Conservation (phyloP, 768 basidiomycete species). For the Lactarius tabidus region DNA sequence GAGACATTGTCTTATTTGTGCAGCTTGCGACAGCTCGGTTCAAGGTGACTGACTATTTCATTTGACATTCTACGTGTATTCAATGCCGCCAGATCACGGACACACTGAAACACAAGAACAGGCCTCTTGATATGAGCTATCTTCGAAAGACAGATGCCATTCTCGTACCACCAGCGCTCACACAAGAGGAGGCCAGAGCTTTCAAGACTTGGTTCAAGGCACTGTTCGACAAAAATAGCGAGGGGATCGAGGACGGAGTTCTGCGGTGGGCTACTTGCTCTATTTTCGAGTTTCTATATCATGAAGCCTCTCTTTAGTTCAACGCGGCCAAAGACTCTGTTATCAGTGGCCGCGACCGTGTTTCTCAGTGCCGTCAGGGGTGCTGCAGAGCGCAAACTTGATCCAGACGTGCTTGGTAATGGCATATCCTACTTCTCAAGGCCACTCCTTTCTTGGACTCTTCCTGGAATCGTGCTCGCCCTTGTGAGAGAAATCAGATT, state of each 20-base stretch:
- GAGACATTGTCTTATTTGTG: slow-evolving; percentile 72
- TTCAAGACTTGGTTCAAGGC: slow-evolving; percentile 65
- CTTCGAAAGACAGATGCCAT: slow-evolving; percentile 47
- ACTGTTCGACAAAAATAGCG: slow-evolving; percentile 68
- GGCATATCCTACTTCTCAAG: slow-evolving; percentile 76
- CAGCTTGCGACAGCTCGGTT: slow-evolving; percentile 65
- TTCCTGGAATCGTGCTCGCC: slow-evolving; percentile 65
- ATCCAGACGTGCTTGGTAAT: slow-evolving; percentile 63
- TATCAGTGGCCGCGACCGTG: slow-evolving; percentile 63
- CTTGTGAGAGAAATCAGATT: slow-evolving; percentile 55
- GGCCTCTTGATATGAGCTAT: slow-evolving; percentile 47
- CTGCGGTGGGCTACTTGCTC: slow-evolving; percentile 29
- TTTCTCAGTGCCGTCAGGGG: slow-evolving; percentile 58
- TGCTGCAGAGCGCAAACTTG: slow-evolving; percentile 50
- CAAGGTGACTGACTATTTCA: slow-evolving; percentile 40
- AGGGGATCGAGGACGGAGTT: slow-evolving; percentile 81
- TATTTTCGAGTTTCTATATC: neutral
- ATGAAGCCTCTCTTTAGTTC: slow-evolving; percentile 40
- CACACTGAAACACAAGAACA: slow-evolving; percentile 44
- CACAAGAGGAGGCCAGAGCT: slow-evolving; percentile 36
- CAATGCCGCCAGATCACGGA: slow-evolving; percentile 43
- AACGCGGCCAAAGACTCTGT: slow-evolving; percentile 62
- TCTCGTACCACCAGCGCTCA: slow-evolving; percentile 39
- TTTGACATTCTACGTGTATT: neutral
- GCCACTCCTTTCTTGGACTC: slow-evolving; percentile 73